Conservation (phyloP, 257 asterid species). For the Scutellaria galericulata region DNA sequence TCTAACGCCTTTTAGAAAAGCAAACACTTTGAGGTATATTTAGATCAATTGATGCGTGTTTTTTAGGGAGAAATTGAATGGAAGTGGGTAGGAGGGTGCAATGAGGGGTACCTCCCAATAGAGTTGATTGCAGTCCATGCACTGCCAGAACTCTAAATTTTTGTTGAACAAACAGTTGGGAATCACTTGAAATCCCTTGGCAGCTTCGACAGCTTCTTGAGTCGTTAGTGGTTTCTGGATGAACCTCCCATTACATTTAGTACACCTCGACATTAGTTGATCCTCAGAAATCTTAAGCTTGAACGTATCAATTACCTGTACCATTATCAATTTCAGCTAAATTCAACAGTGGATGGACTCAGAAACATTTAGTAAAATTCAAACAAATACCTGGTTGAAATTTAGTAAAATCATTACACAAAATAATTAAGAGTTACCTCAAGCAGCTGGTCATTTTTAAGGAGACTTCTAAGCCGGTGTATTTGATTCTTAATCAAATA, state of each 20-base stretch:
- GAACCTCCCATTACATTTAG: conserved; percentile 89
- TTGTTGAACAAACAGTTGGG: conserved; percentile 87
- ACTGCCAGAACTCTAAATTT: conserved; percentile 90
- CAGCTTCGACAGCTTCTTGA: conserved; percentile 92
- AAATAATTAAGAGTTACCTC: conserved; percentile 56
- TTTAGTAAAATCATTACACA: background rate
- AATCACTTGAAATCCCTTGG: conserved; percentile 93
- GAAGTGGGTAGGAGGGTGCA: background rate
- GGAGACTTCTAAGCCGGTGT: conserved; percentile 73
- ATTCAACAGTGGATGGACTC: background rate
- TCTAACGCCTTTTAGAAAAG: background rate
- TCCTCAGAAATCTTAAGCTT: conserved; percentile 73
- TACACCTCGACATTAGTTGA: conserved; percentile 88
- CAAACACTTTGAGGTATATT: background rate
- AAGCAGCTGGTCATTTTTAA: conserved; percentile 79
- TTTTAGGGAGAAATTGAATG: background rate
- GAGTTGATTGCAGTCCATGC: conserved; percentile 90
- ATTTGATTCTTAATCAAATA: conserved; percentile 81
- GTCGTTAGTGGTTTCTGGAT: conserved; percentile 90
- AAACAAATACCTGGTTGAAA: background rate
- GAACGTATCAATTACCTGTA: conserved; percentile 83
- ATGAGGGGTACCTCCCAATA: conserved; percentile 84
- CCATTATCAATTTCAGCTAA: conserved; percentile 23
- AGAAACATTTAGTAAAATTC: background rate
- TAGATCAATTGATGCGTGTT: background rate